A percentile compares a stretch with the other conserved stretches of the same genome.
Conservation (phyloP, 2,329 filamentous ascomycete species). For the Aureobasidium subglaciale region DNA sequence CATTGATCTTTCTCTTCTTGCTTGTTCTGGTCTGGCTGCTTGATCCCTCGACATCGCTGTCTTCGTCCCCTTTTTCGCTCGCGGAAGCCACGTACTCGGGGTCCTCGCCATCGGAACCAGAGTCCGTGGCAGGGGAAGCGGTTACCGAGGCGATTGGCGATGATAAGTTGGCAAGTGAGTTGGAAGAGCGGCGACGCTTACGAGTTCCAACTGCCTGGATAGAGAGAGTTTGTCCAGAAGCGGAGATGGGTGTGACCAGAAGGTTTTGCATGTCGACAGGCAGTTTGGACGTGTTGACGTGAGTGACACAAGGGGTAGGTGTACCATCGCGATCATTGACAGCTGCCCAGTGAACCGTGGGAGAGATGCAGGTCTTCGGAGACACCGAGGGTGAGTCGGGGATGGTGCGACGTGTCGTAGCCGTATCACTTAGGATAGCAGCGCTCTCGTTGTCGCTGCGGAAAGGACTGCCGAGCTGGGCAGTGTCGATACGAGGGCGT, state of each 20-base stretch:
- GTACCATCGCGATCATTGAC: constrained; percentile 21
- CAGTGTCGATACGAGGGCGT: constrained; percentile 21
- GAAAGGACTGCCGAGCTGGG: constrained; percentile 7
- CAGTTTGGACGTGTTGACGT: not conserved
- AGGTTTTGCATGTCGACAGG: not conserved
- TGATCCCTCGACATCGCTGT: not conserved
- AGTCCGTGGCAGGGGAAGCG: not conserved
- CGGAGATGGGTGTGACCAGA: constrained; percentile 3
- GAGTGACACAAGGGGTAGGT: not conserved
- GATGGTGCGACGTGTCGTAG: not conserved
- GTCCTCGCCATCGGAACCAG: constrained; percentile 6
- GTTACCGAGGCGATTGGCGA: not conserved
- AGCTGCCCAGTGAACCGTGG: constrained; percentile 20
- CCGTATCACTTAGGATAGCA: not conserved
- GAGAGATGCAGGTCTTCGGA: constrained; percentile 22
- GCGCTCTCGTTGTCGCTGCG: not conserved
- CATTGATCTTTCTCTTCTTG: constrained; percentile 12
- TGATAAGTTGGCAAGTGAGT: not conserved
- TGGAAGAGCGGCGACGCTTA: not conserved
- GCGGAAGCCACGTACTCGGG: not conserved
- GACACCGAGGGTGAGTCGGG: constrained; percentile 23
- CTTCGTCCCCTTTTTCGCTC: constrained; percentile 4
- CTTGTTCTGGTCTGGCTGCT: not conserved
- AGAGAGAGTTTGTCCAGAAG: not conserved
- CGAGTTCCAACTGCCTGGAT: not conserved